A percentile compares a stretch with the other conserved stretches of the same genome.
These are phyloP conservation scores for Capsella rubella DNA, from an alignment of 441 rosid genomes.

Conservation along the genomic window DNA sequence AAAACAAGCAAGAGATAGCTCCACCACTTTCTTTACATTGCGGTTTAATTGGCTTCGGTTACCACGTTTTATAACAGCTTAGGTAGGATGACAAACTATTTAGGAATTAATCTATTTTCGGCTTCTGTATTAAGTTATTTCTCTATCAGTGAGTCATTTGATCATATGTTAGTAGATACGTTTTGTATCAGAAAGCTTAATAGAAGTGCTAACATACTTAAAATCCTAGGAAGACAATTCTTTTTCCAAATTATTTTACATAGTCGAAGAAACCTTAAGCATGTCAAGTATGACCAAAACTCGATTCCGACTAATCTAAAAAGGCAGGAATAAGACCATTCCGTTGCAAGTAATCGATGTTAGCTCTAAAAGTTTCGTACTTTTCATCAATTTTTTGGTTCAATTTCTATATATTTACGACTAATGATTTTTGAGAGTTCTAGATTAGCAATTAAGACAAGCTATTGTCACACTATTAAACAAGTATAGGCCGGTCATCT, in stretches of 20 bases:
- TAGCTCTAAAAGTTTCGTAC: neutral
- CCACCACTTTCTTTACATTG: neutral
- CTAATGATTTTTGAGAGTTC: neutral
- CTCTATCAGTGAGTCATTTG: neutral
- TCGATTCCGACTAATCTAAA: neutral
- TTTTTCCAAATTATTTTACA: neutral
- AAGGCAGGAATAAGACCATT: neutral
- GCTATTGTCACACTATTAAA: constrained; percentile 34
- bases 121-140: neutral
- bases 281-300: neutral
- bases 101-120: neutral
- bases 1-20: constrained; percentile 41
- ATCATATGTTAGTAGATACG: neutral
- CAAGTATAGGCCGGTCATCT: constrained; percentile 45
- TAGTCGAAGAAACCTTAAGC: neutral
- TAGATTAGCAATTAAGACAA: constrained; percentile 30
- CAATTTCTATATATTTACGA: neutral
- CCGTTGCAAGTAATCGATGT: no score
- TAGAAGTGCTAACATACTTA: neutral
- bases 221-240: neutral
- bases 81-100: neutral
- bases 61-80: constrained; percentile 19
- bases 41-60: neutral
- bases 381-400: neutral
- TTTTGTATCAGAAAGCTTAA: neutral